Conservation (phyloP, 352 stramenopile genomes). For the Globisporangium alternatum region DNA sequence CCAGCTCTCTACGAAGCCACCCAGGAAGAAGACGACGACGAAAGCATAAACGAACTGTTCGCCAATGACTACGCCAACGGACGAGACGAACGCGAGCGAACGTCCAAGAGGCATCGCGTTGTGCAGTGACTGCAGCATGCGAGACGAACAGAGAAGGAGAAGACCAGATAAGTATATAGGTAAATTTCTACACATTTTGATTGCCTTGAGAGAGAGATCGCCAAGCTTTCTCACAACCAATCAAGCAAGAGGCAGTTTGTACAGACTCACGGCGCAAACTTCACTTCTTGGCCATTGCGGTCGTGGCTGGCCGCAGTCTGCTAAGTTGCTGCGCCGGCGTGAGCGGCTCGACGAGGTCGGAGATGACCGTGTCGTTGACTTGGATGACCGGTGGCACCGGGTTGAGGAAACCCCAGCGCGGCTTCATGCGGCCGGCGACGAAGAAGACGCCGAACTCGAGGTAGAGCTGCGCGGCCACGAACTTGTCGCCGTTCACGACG, state of each 20-base stretch:
- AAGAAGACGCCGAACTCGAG: conserved; percentile 14
- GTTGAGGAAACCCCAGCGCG: conserved; percentile 13
- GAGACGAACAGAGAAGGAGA: not conserved
- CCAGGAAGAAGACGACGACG: not conserved
- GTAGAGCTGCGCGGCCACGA: conserved; percentile 10
- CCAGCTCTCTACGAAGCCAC: conserved; percentile 2
- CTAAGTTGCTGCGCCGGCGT: conserved; percentile 2
- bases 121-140: not conserved
- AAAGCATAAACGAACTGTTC: not conserved
- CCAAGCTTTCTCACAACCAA: not conserved
- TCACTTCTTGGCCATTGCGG: not conserved
- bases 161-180: not conserved
- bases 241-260: not conserved
- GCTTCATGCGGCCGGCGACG: conserved; percentile 8
- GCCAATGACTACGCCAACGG: not conserved
- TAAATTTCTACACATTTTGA: not conserved
- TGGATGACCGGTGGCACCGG: conserved; percentile 9
- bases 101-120: not conserved
- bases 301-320: conserved; percentile 6
- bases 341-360: conserved; percentile 7
- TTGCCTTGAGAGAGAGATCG: not conserved
- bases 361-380: conserved; percentile 9
- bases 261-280: not conserved
- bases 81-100: not conserved
- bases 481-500: conserved; percentile 13